These are phyloP conservation scores for Phytophthora quininea DNA, from an alignment of 352 stramenopile genomes.

Conservation along the genomic window DNA sequence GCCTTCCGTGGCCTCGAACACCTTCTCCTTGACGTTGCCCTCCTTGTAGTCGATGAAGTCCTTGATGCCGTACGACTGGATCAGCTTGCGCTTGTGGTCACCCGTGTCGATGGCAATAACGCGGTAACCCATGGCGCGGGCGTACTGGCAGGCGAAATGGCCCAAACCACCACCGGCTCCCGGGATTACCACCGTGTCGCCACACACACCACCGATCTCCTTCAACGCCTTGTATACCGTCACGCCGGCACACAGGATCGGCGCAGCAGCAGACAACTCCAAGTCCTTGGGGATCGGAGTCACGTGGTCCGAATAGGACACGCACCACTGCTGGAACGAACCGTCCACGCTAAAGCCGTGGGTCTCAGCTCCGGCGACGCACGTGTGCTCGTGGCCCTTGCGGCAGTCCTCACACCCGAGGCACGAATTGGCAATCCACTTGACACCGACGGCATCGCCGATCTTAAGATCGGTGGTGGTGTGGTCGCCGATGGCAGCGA, in stretches of 20 bases:
- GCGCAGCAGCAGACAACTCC: constrained; percentile 44
- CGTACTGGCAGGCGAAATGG: constrained; percentile 81
- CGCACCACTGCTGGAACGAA: constrained; percentile 64
- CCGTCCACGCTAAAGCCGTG: constrained; percentile 40
- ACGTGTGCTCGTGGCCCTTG: constrained; percentile 49
- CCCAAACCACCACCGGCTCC: constrained; percentile 75
- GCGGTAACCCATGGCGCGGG: constrained; percentile 62
- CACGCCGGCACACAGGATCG: constrained; percentile 85
- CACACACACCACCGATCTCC: constrained; percentile 45
- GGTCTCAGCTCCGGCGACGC: constrained; percentile 16
- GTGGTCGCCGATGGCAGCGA: constrained; percentile 53
- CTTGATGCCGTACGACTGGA: constrained; percentile 65
- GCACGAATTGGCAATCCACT: constrained; percentile 53
- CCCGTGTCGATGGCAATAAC: constrained; percentile 74
- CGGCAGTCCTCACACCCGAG: constrained; percentile 53
- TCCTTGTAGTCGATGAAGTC: constrained; percentile 75
- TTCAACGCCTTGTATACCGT: constrained; percentile 83
- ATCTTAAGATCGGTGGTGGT: constrained; percentile 46
- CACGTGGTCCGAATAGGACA: constrained; percentile 74
- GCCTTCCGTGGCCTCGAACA: constrained; percentile 42
- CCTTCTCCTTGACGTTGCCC: constrained; percentile 41
- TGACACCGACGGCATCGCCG: constrained; percentile 52
- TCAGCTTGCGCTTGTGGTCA: constrained; percentile 61
- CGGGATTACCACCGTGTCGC: constrained; percentile 54
- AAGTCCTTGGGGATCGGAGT: constrained; percentile 68